Conservation (phyloP, 106 monocot genomes). For the Dioscorea dumetorum region DNA sequence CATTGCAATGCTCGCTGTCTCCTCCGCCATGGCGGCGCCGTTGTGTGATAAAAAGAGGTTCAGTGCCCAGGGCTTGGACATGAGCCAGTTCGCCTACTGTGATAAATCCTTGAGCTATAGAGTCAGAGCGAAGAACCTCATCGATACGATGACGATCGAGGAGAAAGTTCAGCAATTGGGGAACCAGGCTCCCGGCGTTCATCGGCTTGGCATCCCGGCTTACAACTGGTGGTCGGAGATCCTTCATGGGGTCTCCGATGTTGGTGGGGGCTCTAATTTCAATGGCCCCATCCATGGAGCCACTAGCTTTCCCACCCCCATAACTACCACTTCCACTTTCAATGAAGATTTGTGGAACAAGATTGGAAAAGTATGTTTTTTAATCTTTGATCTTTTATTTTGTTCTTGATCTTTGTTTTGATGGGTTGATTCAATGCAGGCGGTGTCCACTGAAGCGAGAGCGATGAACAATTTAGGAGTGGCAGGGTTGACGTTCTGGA, state of each 20-base stretch:
- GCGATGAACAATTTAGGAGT: constrained; percentile 15
- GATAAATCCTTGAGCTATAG: neutral
- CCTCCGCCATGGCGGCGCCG: no score
- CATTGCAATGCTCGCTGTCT: no score
- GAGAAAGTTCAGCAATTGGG: neutral
- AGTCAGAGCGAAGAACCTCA: neutral
- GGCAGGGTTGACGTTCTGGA: constrained; percentile 18
- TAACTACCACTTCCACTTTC: neutral
- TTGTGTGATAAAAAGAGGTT: neutral
- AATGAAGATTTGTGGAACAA: neutral
- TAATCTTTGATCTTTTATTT: neutral
- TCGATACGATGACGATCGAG: neutral
- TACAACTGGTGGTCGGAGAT: neutral
- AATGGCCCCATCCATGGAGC: neutral
- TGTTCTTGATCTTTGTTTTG: neutral
- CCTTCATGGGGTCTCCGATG: neutral
- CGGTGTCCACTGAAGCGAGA: constrained; percentile 16
- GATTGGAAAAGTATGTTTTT: neutral
- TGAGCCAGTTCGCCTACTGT: neutral
- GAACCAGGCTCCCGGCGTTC: neutral
- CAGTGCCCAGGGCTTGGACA: neutral
- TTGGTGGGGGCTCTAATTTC: neutral
- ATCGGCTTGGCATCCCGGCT: neutral
- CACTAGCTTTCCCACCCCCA: neutral
- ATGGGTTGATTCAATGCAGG: neutral